Base-by-base conservation (phyloP, 441 rosid genomes). In the Adansonia rubrostipa region DNA sequence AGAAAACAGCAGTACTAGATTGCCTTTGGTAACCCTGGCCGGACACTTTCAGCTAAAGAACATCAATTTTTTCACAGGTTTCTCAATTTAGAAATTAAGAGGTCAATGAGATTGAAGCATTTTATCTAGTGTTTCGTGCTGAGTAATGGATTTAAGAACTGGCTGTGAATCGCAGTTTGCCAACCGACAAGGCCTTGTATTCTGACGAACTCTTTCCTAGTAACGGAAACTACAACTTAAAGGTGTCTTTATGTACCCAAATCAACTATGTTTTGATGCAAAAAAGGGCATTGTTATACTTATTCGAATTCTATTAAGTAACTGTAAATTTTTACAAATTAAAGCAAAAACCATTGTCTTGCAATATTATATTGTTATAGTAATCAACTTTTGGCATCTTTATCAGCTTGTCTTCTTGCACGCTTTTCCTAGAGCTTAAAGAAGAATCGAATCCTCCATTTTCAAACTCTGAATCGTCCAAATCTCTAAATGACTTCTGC, bases 401-500 rank as follows among this genome's bases (percentile, higher is more conserved):
- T 77, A 22, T 56, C 40, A 1, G 62, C 65, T 67, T 66, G 66
- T 67, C 74, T 67, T 22, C 36, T 15, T 7, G 74, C 74, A 14
- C 74, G 74, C 28, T 77, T 28, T 77, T 68, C 11, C 80, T 42
- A 17, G 80, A 69, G 74, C 80, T 77, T 15, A 45, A 33, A 42
- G 64, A 77, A 15, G 68, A 57, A 33, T 75, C 60, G 6, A 77
- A 77, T 22, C 74, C 80, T 45, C 67, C 67, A 42, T 77, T 54
- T 44, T 15, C 74, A 56, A 22, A 1, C 66, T 77, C 75, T 14
- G 74, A 68, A 19, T 56, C 74, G 8, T 77, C 75, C 4, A 67
- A 77, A 33, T 77, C 80, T 67, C 53, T 66, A 7, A 76, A 53
- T 40, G 73, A 76, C 66, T 65, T 76, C 79, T 72, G 45, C 11